Base-by-base conservation (phyloP, 139 green algal genomes). In the Micromonas pusilla region DNA sequence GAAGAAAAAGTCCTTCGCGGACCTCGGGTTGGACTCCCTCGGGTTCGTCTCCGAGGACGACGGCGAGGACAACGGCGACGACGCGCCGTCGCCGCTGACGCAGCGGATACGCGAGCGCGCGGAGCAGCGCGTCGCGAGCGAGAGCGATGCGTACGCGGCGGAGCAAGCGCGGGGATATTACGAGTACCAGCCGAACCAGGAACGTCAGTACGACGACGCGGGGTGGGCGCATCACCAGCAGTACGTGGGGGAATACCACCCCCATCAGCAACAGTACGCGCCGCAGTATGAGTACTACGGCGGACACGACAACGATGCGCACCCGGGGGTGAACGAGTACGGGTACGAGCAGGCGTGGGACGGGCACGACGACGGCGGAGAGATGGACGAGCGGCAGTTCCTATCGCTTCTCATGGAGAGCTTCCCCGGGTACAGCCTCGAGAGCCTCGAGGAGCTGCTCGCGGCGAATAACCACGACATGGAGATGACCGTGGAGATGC, bases 401-500 rank as follows among this genome's bases (percentile, higher is more conserved):
- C 13, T 72, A 23, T 21, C 26, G 3, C 38, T 72, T 39, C 33
- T 72, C 3, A 5, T 20, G 37, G 2, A 70, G 13, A 30, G 21
- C 5, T 78, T 78, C 52, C 72, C 72, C 21, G 53, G 53, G 2
- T 21, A 57, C n/a, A 37, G 53, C 52, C 21, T 30, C 20, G 72
- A 63, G 21, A 66, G 53, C 26, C 38, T 78, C n/a, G 32, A 68
- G 30, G 72, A 68, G 32, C 23, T 62, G 31, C 5, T 71, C 31
- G 34, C 37, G 52, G 62, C 60, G 20, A 68, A 63, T 19, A 52
- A 28, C 1, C 2, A 5, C 0, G 72, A 78, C 38, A 25, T 70
- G 9, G 28, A 71, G 23, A 3, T 68, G 0, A 63, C 72, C n/a
- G 28, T 78, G 26, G 72, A 78, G 32, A 32, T 70, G 33, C 53